Base-by-base conservation (phyloP, 225 moss, liverwort and hornwort genomes). In the Neckera pumila region DNA sequence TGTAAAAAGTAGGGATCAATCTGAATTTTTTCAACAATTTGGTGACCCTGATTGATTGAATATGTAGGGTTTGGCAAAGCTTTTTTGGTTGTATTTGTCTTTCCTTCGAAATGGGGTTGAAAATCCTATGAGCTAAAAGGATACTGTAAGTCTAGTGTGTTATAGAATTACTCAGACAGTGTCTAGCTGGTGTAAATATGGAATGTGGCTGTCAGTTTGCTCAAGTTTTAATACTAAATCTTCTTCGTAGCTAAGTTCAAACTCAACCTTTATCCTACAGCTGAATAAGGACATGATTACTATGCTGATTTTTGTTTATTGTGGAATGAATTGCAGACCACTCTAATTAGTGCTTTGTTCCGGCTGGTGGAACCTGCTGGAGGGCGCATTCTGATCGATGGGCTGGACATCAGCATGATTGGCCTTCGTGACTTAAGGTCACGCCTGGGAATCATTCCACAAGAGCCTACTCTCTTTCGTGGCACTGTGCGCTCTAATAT, bases 381-480 rank as follows among this genome's bases (percentile, higher is more conserved):
- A 30, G 96, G 97, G 34, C 86, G 91, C 67, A 95, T 95, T 60
- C 81, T 96, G 38, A 93, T 97, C 36, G 97, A 97, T 77, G 92
- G 93, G 74, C 89, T 96, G 72, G 96, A 96, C 85, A 94, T 96
- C 56, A 86, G 86, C 59, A 93, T 86, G 34, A 93, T 96, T 64
- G 97, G 97, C 26, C 90, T 97, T 49, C 91, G 91, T 16, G 97
- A 97, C 89, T 90, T 97, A 49, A 90, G 96, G 57, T 95, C 96
- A 59, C 94, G 93, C 57, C 89, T 97, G 82, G 92, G 94, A 22
- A 92, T 97, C 54, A 97, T 97, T 82, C 97, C 97, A 26, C 97
- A 97, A 80, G 97, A 97, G 87, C 97, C 97, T 31, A 96, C 95
- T 30, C 94, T 97, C 66, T 97, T 97, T 42, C 92, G 93, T 84